Conservation (phyloP, 2,329 filamentous ascomycete genomes). For the Cercospora sesami region DNA sequence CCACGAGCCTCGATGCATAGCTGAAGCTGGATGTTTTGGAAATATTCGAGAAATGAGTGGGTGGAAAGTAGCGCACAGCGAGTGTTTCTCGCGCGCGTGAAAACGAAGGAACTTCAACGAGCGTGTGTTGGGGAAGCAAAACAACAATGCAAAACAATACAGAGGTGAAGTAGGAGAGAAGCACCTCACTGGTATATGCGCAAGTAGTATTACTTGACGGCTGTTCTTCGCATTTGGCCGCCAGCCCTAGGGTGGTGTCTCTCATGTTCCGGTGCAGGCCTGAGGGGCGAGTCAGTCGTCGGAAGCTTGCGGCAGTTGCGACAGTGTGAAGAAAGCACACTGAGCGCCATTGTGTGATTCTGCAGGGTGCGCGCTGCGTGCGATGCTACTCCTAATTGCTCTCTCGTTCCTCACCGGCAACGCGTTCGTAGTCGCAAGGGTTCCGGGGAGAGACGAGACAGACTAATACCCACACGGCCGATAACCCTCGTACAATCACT, state of each 20-base stretch:
- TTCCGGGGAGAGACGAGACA: not conserved
- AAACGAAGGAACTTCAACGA: not conserved
- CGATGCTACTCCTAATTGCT: not conserved
- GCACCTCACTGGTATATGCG: not conserved
- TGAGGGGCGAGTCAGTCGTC: not conserved
- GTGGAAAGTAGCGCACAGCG: not conserved
- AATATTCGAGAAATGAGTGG: not conserved
- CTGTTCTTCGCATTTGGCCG: not conserved
- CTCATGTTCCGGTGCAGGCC: not conserved
- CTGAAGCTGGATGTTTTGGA: not conserved
- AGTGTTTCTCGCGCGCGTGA: not conserved
- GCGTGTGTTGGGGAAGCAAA: not conserved
- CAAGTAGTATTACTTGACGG: not conserved
- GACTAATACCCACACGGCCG: not conserved
- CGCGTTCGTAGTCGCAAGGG: not conserved
- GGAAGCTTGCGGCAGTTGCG: not conserved
- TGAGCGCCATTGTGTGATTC: not conserved
- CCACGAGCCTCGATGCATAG: not conserved
- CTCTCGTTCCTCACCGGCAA: not conserved
- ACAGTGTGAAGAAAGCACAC: not conserved
- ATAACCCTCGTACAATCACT: not conserved
- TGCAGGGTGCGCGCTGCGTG: not conserved
- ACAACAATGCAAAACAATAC: not conserved
- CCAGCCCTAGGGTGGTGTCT: not conserved
- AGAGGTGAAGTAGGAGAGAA: not conserved